Base-by-base conservation (phyloP, 176 grass and related monocot genomes). In the Musa schizocarpa region DNA sequence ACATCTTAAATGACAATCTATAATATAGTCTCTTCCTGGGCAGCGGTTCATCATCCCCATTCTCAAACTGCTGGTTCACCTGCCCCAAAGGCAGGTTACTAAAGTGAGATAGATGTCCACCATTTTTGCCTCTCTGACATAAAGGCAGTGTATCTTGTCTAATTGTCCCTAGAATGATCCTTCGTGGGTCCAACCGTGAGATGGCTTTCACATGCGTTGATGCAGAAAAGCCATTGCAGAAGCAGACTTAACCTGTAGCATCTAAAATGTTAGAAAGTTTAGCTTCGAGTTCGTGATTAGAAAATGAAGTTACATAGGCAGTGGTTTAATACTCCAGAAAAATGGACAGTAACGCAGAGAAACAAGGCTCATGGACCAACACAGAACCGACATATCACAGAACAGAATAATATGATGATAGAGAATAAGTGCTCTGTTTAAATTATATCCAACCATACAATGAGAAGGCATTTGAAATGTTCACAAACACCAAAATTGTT, bases 231-330 rank as follows among this genome's bases (percentile, higher is more conserved):
- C 96, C 58, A 85, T 87, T 6, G 86, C 82, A 92, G 95, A 99
- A 80, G 96, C 91, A 73, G 86, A 89, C 86, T 86, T 99, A 56
- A 99, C 96, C 96, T 99, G 86, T 26, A 74, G 12, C 67, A 78
- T 72, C 34, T 43, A 43, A 43, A 77, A 29, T 9, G 22, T 61
- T 77, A 0, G 23, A 81, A 21, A 72, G 68, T 11, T 79, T 19
- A 75, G 11, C 27, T 43, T 34, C 78, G 24, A 70, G 5, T 13
- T 62, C 54, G 24, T 69, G 24, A 54, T 22, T 62, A 54, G 63
- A 34, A 71, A 2, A 78, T 65, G n/a, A 3, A 21, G 49, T 65
- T 26, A 22, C 63, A 1, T 22, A 25, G 23, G 11, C 22, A 25
- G 21, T 13, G 23, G 34, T 43, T 43, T 43, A 43, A 43, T 43